Evolutionary conservation across 169 alveolate species (phyloP).

Genomic region (Eimeria acervulina): DNA sequence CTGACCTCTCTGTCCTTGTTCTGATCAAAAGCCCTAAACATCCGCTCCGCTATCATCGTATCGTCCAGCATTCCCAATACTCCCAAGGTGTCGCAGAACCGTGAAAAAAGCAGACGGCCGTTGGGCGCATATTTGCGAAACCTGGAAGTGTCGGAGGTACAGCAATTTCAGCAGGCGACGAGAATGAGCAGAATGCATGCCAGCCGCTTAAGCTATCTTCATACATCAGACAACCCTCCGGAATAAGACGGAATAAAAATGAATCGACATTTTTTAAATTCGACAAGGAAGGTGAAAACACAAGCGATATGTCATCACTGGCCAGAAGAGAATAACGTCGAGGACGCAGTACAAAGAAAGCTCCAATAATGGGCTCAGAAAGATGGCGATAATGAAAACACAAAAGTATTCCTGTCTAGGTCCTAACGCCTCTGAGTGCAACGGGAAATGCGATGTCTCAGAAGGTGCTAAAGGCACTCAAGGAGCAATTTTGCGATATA

Average conservation of each 20-base stretch:
- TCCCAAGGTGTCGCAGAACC: conserved; percentile 84
- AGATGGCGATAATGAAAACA: background rate
- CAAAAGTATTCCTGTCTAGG: background rate
- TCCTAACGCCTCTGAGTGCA: background rate
- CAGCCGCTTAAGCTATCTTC: too few species aligned
- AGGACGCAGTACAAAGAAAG: background rate
- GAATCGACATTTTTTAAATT: background rate
- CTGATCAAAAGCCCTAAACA: conserved; percentile 84
- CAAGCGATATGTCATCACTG: background rate
- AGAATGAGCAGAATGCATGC: background rate
- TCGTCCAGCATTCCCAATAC: conserved; percentile 85
- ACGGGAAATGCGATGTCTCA: background rate
- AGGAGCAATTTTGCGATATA: background rate
- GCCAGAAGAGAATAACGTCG: background rate
- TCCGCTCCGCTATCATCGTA: conserved; percentile 84
- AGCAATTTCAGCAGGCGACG: background rate
- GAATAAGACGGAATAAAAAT: background rate
- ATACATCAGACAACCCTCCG: background rate
- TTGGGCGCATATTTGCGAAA: conserved; percentile 80
- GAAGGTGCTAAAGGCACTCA: background rate
- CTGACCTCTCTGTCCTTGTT: conserved; percentile 81
- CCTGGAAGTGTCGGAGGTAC: conserved; percentile 30
- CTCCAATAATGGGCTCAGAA: too few species aligned
- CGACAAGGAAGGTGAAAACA: background rate
- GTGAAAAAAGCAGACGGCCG: conserved; percentile 75